These are phyloP conservation scores for Hanseniaspora mollemarum DNA, from an alignment of 805 yeast species.

Conservation along the genomic window DNA sequence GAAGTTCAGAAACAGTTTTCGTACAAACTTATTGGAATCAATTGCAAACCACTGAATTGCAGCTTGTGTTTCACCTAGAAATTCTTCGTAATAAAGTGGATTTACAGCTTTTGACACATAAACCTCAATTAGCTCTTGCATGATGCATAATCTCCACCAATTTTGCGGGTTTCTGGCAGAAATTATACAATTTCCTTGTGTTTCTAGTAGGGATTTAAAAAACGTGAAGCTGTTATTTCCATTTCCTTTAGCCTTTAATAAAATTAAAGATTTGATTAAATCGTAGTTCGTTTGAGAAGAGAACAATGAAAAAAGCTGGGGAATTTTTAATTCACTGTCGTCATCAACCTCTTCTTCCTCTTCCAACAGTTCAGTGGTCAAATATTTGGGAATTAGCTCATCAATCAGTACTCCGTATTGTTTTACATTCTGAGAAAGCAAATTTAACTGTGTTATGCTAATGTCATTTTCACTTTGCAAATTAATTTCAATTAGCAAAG, in stretches of 20 bases:
- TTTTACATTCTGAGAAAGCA: background rate
- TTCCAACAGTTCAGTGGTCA: background rate
- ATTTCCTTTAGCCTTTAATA: conserved; percentile 1
- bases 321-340: background rate
- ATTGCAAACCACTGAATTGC: conserved; percentile 13
- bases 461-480: background rate
- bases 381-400: background rate
- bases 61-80: conserved; percentile 7
- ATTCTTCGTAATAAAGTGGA: conserved; percentile 3
- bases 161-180: background rate
- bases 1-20: conserved; percentile 7
- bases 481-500: background rate
- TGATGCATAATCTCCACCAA: conserved; percentile 9
- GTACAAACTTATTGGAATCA: background rate
- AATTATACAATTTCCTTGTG: conserved; percentile 10
- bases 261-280: background rate
- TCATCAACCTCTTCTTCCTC: background rate
- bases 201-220: conserved; percentile 5
- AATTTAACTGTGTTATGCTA: background rate
- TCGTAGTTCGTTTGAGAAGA: background rate
- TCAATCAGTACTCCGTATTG: background rate
- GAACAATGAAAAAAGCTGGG: background rate
- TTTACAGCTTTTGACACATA: conserved; percentile 5
- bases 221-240: background rate
- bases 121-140: conserved; percentile 1